Evolutionary conservation across 78 protist genomes (phyloP), one percentile per base, ranked within the genome.

Genomic region (Chrysochromulina parva): DNA sequence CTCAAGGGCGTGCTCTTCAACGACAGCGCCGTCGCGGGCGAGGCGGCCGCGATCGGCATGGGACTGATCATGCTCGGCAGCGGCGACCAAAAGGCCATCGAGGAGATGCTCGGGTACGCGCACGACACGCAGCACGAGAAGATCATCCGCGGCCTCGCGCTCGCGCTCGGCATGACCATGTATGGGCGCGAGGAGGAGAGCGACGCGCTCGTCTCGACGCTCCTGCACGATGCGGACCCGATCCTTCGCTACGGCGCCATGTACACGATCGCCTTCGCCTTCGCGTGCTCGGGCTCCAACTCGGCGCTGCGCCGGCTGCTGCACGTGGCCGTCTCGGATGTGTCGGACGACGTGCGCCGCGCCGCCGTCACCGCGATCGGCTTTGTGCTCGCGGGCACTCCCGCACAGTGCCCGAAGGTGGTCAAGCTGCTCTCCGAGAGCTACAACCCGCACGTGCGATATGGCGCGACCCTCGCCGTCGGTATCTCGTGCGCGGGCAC

Each of bases 401-500:
- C 99, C 62, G 93, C 96, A 89, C 95, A 86, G 76, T n/a, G 60
- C 28, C 86, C 88, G 53, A 1, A 19, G 24, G n/a, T 92, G n/a
- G 87, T 93, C 50, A 20, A 38, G 66, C 91, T 71, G 91, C 50
- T 48, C 91, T 38, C 66, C 47, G 69, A 98, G 89, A 59, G 93
- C 67, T 98, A 97, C 97, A 98, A 98, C 89, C 98, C 99, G 38
- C 99, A 98, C 95, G 99, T 99, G 67, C 94, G 99, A 58, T 96
- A 96, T 82, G 99, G 99, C 54, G 95, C 98, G 0, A 96, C 99
- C 3, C 7, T 98, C 62, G 99, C 99, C 11, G 94, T 99, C 59
- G 99, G 99, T 89, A 91, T 98, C 14, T 54, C 99, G 19, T 97
- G 98, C 84, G 99, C 99, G 2, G 99, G 98, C 17, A 97, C 99